Evolutionary conservation across 441 rosid species (phyloP).

Genomic region (Eutrema salsugineum): DNA sequence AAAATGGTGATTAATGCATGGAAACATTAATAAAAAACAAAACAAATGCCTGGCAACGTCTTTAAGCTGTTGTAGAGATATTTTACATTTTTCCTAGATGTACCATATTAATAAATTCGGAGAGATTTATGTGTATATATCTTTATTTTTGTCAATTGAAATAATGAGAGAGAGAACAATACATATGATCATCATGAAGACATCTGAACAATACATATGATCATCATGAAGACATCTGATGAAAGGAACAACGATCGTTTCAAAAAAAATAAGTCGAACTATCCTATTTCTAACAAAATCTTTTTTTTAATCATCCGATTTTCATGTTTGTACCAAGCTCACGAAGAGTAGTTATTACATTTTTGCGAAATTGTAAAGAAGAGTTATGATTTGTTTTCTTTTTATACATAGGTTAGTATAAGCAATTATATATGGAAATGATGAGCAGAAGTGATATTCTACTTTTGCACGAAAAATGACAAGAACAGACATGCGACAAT

Average conservation of each 20-base stretch:
- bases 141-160: too few relatives aligned
- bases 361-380: background rate
- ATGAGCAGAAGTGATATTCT: constrained; percentile 29
- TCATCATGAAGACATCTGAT: too few relatives aligned
- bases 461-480: constrained; percentile 26
- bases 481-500: constrained; percentile 29
- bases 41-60: background rate
- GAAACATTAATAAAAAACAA: too few relatives aligned
- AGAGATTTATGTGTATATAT: background rate
- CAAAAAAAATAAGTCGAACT: too few relatives aligned
- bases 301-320: too few relatives aligned
- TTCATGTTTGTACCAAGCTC: background rate
- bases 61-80: background rate
- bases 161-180: too few relatives aligned
- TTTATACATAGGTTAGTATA: constrained; percentile 2
- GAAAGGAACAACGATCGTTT: too few relatives aligned
- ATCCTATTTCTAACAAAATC: too few relatives aligned
- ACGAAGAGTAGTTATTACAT: background rate
- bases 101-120: background rate
- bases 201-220: too few relatives aligned
- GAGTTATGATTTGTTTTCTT: constrained; percentile 9
- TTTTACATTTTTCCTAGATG: background rate
- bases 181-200: too few relatives aligned
- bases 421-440: constrained; percentile 23
- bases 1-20: background rate